Conservation (phyloP, 495 filamentous ascomycete genomes). For the Aspergillus wentii region DNA sequence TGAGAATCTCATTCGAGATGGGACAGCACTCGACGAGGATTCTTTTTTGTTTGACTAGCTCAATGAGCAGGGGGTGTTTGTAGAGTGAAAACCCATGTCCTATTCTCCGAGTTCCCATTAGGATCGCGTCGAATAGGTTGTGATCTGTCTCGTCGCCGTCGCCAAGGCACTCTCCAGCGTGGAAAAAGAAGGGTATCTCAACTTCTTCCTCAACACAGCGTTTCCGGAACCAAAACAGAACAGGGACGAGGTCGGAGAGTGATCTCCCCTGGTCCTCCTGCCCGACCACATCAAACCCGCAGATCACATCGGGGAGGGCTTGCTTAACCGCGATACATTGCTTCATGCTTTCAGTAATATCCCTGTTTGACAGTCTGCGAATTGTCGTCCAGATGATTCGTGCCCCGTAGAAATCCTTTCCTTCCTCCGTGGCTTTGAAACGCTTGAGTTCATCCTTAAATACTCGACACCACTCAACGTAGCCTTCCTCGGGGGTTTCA, state of each 20-base stretch:
- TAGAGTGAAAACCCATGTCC: conserved; percentile 84
- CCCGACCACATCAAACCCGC: conserved; percentile 84
- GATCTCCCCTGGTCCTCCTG: conserved; percentile 76
- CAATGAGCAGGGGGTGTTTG: conserved; percentile 85
- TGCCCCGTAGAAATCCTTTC: conserved; percentile 74
- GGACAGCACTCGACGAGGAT: conserved; percentile 87
- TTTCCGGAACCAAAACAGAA: conserved; percentile 90
- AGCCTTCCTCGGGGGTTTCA: conserved; percentile 57
- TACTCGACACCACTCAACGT: conserved; percentile 59
- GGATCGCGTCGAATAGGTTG: conserved; percentile 85
- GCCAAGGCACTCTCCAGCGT: conserved; percentile 81
- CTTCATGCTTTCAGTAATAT: conserved; percentile 74
- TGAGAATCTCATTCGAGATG: conserved; percentile 77
- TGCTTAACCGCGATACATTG: conserved; percentile 76
- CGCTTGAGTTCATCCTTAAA: conserved; percentile 73
- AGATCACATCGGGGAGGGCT: conserved; percentile 71
- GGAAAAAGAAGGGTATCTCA: conserved; percentile 93
- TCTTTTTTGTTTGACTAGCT: conserved; percentile 80
- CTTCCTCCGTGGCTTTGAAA: conserved; percentile 68
- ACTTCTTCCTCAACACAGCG: conserved; percentile 71
- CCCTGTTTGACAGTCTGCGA: conserved; percentile 54
- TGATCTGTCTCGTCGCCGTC: conserved; percentile 71
- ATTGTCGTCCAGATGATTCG: conserved; percentile 84
- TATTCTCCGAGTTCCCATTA: conserved; percentile 83
- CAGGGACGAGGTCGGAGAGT: conserved; percentile 69